These are phyloP conservation scores for Harringtonia lauricola DNA, from an alignment of 2,329 filamentous ascomycete genomes.

Conservation along the genomic window DNA sequence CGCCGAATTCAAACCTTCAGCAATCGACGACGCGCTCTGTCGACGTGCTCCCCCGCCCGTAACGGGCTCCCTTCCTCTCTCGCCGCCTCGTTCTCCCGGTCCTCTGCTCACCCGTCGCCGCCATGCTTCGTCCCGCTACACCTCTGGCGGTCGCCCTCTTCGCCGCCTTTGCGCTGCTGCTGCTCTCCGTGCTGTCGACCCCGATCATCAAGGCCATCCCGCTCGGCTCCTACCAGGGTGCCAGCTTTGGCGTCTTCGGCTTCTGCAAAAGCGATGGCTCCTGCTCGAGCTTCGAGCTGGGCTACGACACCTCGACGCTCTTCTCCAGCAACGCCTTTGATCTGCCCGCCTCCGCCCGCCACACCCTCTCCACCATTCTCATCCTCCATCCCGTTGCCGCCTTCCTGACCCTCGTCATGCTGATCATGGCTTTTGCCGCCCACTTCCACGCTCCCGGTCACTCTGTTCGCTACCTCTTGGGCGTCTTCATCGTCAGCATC, in stretches of 20 bases:
- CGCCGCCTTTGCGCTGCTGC: constrained; percentile 70
- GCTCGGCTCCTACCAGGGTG: constrained; percentile 63
- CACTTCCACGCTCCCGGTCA: constrained; percentile 85
- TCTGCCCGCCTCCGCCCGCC: constrained; percentile 38
- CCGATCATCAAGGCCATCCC: constrained; percentile 81
- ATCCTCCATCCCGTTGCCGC: constrained; percentile 90
- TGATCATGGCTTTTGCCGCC: constrained; percentile 65
- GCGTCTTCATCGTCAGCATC: constrained; percentile 75
- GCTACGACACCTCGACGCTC: constrained; percentile 69
- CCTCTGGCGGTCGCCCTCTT: constrained; percentile 80
- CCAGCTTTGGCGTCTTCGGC: constrained; percentile 87
- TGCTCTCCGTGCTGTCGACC: constrained; percentile 82
- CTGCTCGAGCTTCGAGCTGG: constrained; percentile 68
- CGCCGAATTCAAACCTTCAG: too few species aligned
- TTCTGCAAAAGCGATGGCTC: constrained; percentile 53
- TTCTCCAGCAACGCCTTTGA: constrained; percentile 53
- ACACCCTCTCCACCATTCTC: constrained; percentile 72
- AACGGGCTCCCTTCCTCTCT: not conserved
- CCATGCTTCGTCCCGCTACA: constrained; percentile 84
- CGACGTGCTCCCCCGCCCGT: constrained; percentile 3
- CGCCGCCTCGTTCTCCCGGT: not conserved
- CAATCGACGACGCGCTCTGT: not conserved
- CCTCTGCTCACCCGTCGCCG: not conserved
- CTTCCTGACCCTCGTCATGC: constrained; percentile 73
- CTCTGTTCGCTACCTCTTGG: constrained; percentile 78